phyloP scores from a whole-genome alignment of 129 eudicot genomes.

The Tanacetum coccineum region DNA sequence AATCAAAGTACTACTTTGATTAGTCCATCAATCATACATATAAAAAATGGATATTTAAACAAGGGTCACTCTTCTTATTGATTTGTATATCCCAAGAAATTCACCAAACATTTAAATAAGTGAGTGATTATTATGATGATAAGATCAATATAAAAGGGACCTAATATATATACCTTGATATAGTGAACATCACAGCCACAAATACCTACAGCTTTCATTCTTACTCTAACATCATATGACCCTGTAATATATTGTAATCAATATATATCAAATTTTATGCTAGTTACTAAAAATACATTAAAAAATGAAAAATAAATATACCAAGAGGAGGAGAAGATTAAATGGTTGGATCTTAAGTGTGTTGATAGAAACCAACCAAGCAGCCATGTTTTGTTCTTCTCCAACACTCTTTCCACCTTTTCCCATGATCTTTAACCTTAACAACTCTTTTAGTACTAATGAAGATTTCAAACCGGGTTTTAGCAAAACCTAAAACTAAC shows the following conservation, averaged over 20 bases:
- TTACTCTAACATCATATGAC: conserved; percentile 52
- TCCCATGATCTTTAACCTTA: conserved; percentile 34
- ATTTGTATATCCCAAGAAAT: neutral
- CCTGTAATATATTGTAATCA: conserved; percentile 28
- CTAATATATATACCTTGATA: conserved; percentile 69
- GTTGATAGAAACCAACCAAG: conserved; percentile 80
- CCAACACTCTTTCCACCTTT: conserved; percentile 41
- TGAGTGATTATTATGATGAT: too few species aligned
- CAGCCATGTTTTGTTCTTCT: conserved; percentile 73
- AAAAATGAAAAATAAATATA: conserved; percentile 9
- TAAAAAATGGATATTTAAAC: neutral
- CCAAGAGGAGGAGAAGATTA: conserved; percentile 88
- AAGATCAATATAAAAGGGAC: conserved; percentile 12
- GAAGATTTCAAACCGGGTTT: too few species aligned
- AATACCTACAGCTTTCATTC: conserved; percentile 70
- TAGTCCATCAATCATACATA: neutral
- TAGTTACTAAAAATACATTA: neutral
- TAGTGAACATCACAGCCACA: conserved; percentile 76
- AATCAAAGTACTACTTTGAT: neutral
- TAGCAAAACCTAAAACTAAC: too few species aligned
- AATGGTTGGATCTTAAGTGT: conserved; percentile 82
- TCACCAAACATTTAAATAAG: too few species aligned
- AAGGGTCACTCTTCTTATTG: neutral
- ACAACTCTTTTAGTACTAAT: neutral
- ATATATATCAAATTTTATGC: neutral